These are phyloP conservation scores for Phellopilus nigrolimitatus DNA, from an alignment of 1,284 basidiomycete species.

Conservation along the genomic window DNA sequence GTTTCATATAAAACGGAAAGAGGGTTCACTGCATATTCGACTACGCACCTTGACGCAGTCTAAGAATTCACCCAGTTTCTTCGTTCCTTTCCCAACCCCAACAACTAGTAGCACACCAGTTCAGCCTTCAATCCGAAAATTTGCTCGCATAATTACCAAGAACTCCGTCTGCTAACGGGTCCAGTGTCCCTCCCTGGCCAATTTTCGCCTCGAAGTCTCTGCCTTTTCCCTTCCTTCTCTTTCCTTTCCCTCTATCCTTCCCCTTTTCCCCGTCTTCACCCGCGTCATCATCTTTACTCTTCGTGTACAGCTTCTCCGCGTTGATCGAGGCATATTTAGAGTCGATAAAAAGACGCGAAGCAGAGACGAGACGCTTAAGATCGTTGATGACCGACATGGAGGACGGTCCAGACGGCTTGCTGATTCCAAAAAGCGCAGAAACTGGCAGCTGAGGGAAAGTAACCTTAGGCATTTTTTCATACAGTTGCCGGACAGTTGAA, in stretches of 20 bases:
- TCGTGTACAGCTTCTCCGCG: conserved; percentile 42
- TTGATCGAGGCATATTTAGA: conserved; percentile 3
- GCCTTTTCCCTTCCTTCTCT: conserved; percentile 22
- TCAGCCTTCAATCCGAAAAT: conserved; percentile 11
- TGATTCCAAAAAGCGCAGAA: conserved; percentile 78
- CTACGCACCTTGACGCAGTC: conserved; percentile 81
- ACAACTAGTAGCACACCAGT: conserved; percentile 54
- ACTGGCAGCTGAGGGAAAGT: conserved; percentile 51
- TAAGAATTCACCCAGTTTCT: conserved; percentile 80
- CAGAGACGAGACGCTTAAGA: conserved; percentile 75
- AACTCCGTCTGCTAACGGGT: conserved; percentile 95
- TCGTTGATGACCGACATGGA: conserved; percentile 91
- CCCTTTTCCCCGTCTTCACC: conserved; percentile 31
- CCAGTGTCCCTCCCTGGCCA: conserved; percentile 92
- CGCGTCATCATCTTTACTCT: conserved; percentile 28
- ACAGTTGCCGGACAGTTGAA: no score
- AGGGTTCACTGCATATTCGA: not conserved
- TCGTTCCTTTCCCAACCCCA: conserved; percentile 89
- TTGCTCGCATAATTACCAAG: conserved; percentile 50
- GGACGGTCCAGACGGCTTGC: conserved; percentile 83
- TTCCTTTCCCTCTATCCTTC: conserved; percentile 1
- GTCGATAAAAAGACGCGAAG: conserved; percentile 78
- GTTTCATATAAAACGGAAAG: conserved; percentile 18
- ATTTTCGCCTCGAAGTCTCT: conserved; percentile 58
- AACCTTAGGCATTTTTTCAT: conserved; percentile 65